phyloP scores from a whole-genome alignment of 371 early-diverging fungal species.

The Lichtheimia corymbifera region DNA sequence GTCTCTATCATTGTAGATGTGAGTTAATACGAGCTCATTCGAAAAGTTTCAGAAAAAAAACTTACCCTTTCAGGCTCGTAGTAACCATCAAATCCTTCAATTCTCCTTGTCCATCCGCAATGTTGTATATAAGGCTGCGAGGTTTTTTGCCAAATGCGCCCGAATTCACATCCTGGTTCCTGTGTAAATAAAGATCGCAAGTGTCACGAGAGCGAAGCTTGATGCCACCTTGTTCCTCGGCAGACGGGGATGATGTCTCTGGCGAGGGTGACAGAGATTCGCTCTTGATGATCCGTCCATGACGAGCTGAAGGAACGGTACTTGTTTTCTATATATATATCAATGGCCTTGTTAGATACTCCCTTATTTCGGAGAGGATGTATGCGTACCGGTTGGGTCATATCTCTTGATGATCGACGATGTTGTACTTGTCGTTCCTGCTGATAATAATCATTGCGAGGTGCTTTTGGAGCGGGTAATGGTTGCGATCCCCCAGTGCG shows the following conservation, averaged over 20 bases:
- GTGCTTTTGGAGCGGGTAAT: slow-evolving; percentile 4
- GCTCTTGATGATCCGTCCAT: too few relatives aligned
- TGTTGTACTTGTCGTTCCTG: too few relatives aligned
- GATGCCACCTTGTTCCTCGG: background rate
- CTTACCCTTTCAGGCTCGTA: slow-evolving; percentile 32
- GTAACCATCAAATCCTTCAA: slow-evolving; percentile 32
- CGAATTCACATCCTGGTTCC: slow-evolving; percentile 12
- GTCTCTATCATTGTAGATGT: slow-evolving; percentile 17
- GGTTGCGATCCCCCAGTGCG: slow-evolving; percentile 3
- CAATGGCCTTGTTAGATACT: too few relatives aligned
- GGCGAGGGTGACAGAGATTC: too few relatives aligned
- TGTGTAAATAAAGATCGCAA: slow-evolving; percentile 16
- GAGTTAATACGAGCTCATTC: background rate
- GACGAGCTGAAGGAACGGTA: too few relatives aligned
- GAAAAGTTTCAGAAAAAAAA: background rate
- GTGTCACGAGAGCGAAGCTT: slow-evolving; percentile 9
- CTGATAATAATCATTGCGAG: background rate
- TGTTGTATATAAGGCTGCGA: slow-evolving; percentile 33
- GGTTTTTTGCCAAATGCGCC: slow-evolving; percentile 26
- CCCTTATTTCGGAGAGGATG: too few relatives aligned
- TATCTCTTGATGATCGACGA: too few relatives aligned
- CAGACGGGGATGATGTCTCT: too few relatives aligned
- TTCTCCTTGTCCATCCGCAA: slow-evolving; percentile 9
- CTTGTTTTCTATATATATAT: too few relatives aligned
- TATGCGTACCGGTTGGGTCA: too few relatives aligned